Conservation (phyloP, 768 basidiomycete species). For the Suillus subaureus region DNA sequence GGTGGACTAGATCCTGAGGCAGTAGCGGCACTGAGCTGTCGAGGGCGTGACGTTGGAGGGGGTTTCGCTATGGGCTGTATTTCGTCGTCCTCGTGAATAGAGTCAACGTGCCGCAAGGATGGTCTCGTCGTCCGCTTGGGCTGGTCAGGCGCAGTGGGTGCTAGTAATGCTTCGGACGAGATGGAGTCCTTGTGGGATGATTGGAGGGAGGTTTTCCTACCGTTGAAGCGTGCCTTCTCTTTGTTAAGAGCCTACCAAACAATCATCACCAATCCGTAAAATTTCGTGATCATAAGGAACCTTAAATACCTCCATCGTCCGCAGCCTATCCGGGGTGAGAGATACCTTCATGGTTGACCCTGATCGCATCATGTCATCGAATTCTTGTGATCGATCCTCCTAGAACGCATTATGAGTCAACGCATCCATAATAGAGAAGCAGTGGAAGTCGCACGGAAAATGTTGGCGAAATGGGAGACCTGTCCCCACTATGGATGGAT, state of each 20-base stretch:
- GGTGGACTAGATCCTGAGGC: slow-evolving; percentile 35
- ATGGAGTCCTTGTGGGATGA: slow-evolving; percentile 25
- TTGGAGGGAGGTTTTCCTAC: slow-evolving; percentile 25
- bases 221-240: slow-evolving; percentile 54
- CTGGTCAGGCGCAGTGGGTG: slow-evolving; percentile 24
- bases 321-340: slow-evolving; percentile 90
- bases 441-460: slow-evolving; percentile 31
- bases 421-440: slow-evolving; percentile 1
- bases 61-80: slow-evolving; percentile 30
- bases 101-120: slow-evolving; percentile 58
- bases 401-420: slow-evolving; percentile 29
- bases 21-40: slow-evolving; percentile 50
- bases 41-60: slow-evolving; percentile 42
- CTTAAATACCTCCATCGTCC: slow-evolving; percentile 84
- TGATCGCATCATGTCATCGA: slow-evolving; percentile 91
- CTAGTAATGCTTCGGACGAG: slow-evolving; percentile 17
- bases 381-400: slow-evolving; percentile 74
- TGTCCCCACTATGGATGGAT: slow-evolving; percentile 35
- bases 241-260: slow-evolving; percentile 65
- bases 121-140: slow-evolving; percentile 32
- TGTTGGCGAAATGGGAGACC: slow-evolving; percentile 36
- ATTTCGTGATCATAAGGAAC: slow-evolving; percentile 18
- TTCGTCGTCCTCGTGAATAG: slow-evolving; percentile 67
- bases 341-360: slow-evolving; percentile 94
- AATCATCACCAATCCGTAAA: slow-evolving; percentile 15